Conservation (phyloP, 805 yeast genomes). For the Yarrowia sp. region DNA sequence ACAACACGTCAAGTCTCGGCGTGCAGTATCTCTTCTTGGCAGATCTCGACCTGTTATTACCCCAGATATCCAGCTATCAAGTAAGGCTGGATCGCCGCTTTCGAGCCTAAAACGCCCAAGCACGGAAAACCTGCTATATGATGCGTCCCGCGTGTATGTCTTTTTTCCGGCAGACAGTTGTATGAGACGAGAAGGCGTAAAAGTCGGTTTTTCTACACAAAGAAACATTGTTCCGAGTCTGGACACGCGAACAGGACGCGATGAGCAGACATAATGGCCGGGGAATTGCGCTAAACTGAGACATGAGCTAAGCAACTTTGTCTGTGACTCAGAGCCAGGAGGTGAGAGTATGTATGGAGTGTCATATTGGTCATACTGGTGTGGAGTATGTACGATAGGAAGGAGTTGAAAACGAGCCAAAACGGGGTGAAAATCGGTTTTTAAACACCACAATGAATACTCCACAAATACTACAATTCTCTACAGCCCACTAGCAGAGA, state of each 20-base stretch:
- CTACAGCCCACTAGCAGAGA: too few relatives aligned
- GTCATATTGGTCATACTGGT: too few relatives aligned
- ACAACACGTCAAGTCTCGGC: too few relatives aligned
- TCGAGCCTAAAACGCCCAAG: not conserved
- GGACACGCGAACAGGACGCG: not conserved
- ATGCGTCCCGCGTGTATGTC: not conserved
- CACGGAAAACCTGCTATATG: conserved; percentile 3
- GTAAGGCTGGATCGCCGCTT: not conserved
- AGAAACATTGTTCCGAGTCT: not conserved
- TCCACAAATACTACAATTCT: too few relatives aligned
- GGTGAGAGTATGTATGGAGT: too few relatives aligned
- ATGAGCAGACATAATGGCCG: not conserved
- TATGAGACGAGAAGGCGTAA: not conserved
- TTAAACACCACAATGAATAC: too few relatives aligned
- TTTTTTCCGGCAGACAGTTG: not conserved
- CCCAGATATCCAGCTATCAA: not conserved
- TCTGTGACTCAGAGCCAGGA: too few relatives aligned
- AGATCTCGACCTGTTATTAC: not conserved
- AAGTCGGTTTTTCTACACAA: not conserved
- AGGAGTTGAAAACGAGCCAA: too few relatives aligned
- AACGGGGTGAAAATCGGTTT: too few relatives aligned
- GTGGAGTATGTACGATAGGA: too few relatives aligned
- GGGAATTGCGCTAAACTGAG: too few relatives aligned
- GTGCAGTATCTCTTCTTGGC: not conserved
- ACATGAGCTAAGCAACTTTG: too few relatives aligned